Evolutionary conservation across 1,139 yeast genomes (phyloP), one percentile per base, ranked within the genome.

Genomic region (Candida sojae): DNA sequence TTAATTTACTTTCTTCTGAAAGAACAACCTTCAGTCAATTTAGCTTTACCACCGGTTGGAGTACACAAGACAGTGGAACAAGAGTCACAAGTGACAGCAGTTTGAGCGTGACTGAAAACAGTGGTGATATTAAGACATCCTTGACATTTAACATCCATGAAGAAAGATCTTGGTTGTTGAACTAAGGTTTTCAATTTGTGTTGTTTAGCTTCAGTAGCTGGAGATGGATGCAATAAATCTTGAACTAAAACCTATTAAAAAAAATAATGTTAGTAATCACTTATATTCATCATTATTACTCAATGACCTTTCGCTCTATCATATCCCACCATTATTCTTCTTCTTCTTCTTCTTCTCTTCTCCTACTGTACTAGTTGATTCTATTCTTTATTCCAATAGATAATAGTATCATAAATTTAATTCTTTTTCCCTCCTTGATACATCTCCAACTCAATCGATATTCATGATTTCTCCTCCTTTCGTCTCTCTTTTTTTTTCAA

Each of bases 1-100:
- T 25, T 13, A 23, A 47, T 55, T 84, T 90, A 93, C 88, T 93
- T 92, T 82, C 89, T 89, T 86, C 99, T 91, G 96, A 90, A 93
- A 69, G 99, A 93, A 71, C 93, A 87, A 73, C 98, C 99, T 83
- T 93, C 98, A 66, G 97, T 88, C 77, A 93, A 86, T 81, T 88
- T 90, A 70, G 98, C 97, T 85, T 93, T 93, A 83, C 99, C 99
- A 83, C 99, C 99, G 61, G 98, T 89, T 73, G 99, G 99, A 72
- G 95, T 89, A 80, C 97, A 91, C 71, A 93, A 88, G 61, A 93
- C 97, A 62, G 96, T 91, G 66, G 97, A 87, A 80, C 99, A 93
- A 60, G 95, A 85, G 71, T 95, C 97, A 83, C 99, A 93, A 71
- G 97, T 88, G 72, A 93, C 98, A 66, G 97, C 97, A 64, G 98